Evolutionary conservation across 768 basidiomycete species (phyloP).

Genomic region (Neoboletus brunneissimus): DNA sequence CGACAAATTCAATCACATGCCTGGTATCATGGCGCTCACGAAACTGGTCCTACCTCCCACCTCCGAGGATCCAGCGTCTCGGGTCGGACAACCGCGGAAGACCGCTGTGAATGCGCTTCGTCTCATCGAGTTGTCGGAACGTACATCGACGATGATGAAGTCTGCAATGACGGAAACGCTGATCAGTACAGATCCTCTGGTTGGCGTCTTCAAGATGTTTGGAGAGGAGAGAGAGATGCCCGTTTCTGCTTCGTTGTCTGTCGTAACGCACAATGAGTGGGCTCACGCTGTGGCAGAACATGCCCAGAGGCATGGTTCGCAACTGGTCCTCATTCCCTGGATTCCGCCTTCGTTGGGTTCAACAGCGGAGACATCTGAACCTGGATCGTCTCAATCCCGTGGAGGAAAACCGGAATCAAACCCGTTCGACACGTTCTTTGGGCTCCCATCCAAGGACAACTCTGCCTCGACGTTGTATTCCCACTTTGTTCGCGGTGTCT

Average conservation of each 20-base stretch:
- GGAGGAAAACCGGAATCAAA: conserved; percentile 37
- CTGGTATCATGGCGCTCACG: conserved; percentile 85
- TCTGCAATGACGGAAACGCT: conserved; percentile 73
- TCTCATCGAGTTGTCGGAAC: conserved; percentile 83
- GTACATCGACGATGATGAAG: conserved; percentile 84
- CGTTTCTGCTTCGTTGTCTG: conserved; percentile 66
- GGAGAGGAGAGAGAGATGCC: conserved; percentile 64
- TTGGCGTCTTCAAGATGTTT: conserved; percentile 76
- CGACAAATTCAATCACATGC: conserved; percentile 85
- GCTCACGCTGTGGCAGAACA: conserved; percentile 61
- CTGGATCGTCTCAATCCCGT: conserved; percentile 11
- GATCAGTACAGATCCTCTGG: conserved; percentile 65
- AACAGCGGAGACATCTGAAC: conserved; percentile 29
- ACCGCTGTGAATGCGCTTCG: conserved; percentile 69
- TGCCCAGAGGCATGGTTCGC: conserved; percentile 51
- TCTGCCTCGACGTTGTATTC: conserved; percentile 63
- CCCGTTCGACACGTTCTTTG: conserved; percentile 81
- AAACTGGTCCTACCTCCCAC: conserved; percentile 63
- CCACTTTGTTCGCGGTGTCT: conserved; percentile 82
- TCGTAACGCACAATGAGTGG: conserved; percentile 77
- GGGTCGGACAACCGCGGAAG: neutral
- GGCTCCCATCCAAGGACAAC: conserved; percentile 46
- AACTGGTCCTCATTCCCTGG: conserved; percentile 89
- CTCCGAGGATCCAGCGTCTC: conserved; percentile 3
- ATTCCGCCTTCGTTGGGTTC: conserved; percentile 41